phyloP scores from a whole-genome alignment of 2,329 filamentous ascomycete genomes.

The Penicillium sp. region DNA sequence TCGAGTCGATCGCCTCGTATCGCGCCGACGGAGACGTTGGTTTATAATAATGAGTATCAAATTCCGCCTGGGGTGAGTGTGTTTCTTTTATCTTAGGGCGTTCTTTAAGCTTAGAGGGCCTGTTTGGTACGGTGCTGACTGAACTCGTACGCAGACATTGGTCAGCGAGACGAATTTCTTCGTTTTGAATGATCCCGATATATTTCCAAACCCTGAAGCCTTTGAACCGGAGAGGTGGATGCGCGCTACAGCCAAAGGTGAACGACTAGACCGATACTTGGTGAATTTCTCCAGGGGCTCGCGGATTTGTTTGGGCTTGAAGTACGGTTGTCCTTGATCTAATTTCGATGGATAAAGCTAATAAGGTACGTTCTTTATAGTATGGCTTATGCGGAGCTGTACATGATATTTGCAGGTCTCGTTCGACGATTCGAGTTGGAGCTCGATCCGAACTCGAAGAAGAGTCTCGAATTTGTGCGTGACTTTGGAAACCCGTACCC shows the following conservation, averaged over 20 bases:
- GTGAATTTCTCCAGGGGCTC: conserved; percentile 32
- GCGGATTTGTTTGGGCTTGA: conserved; percentile 29
- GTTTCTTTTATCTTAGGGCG: too few species aligned
- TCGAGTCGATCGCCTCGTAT: conserved; percentile 33
- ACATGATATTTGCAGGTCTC: conserved; percentile 16
- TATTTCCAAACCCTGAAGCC: conserved; percentile 28
- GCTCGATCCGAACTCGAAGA: conserved; percentile 14
- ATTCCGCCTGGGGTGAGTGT: conserved; percentile 36
- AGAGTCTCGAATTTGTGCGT: conserved; percentile 18
- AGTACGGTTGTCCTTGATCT: conserved; percentile 19
- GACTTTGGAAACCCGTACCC: conserved; percentile 21
- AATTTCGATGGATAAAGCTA: background rate
- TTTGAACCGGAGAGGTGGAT: conserved; percentile 35
- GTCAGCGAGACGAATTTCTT: conserved; percentile 26
- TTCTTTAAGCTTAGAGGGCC: too few species aligned
- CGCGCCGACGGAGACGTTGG: conserved; percentile 29
- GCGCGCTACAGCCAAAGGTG: conserved; percentile 16
- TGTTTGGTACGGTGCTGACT: background rate
- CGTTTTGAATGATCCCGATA: conserved; percentile 24
- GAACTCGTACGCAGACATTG: conserved; percentile 13
- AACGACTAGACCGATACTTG: conserved; percentile 26
- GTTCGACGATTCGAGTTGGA: conserved; percentile 19
- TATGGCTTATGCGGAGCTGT: conserved; percentile 23
- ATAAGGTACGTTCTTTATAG: conserved; percentile 10
- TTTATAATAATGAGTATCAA: conserved; percentile 30